Conservation (phyloP, 2,329 filamentous ascomycete species). For the Phyllosticta citriasiana region DNA sequence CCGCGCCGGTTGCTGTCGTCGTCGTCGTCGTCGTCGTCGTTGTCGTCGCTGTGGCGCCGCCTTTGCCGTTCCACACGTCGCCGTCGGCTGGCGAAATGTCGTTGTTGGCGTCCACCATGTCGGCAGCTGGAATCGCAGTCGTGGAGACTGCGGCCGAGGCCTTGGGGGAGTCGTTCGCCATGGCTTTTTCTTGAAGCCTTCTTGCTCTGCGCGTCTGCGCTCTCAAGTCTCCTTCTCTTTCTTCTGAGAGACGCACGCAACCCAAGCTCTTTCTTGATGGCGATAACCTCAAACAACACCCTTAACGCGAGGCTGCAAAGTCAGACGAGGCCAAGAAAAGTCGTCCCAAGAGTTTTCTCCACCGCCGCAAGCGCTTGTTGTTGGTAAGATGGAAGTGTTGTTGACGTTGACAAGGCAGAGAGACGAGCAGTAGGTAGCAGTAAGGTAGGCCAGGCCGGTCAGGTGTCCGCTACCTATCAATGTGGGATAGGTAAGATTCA, state of each 20-base stretch:
- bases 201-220: too few relatives aligned
- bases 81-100: neutral
- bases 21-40: neutral
- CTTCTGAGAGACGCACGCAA: neutral
- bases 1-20: neutral
- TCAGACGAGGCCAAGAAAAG: neutral
- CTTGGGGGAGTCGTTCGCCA: neutral
- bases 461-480: too few relatives aligned
- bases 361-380: conserved; percentile 35
- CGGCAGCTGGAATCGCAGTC: neutral
- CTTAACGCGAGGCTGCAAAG: neutral
- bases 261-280: too few relatives aligned
- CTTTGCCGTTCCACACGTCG: neutral
- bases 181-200: neutral
- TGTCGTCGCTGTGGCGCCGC: neutral
- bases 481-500: too few relatives aligned
- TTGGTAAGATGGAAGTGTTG: too few relatives aligned
- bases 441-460: too few relatives aligned
- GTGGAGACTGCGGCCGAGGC: neutral
- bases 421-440: too few relatives aligned
- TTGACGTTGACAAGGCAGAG: too few relatives aligned
- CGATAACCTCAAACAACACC: too few relatives aligned
- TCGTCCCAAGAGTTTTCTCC: conserved; percentile 37
- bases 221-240: neutral
- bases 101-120: neutral